Conservation (phyloP, 129 eudicot genomes). For the Tagetes erecta region DNA sequence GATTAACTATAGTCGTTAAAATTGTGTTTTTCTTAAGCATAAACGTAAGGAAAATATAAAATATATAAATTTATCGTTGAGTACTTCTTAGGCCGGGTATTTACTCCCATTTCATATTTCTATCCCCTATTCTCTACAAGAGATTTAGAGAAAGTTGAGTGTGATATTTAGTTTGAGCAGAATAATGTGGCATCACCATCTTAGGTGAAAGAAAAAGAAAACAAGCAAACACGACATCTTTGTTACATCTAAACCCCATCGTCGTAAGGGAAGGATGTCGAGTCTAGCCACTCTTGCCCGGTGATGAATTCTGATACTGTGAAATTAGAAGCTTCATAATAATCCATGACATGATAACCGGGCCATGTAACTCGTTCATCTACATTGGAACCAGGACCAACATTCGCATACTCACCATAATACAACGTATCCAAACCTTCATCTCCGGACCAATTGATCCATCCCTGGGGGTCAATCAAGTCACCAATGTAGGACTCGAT, state of each 20-base stretch:
- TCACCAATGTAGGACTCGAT: constrained; percentile 72
- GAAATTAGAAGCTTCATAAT: constrained; percentile 69
- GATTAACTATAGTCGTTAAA: no score
- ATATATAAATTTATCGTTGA: no score
- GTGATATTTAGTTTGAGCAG: no score
- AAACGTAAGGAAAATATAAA: no score
- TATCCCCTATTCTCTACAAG: no score
- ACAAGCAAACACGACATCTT: neutral
- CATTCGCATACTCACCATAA: constrained; percentile 71
- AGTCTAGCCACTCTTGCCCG: constrained; percentile 80
- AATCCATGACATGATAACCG: constrained; percentile 76
- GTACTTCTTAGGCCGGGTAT: no score
- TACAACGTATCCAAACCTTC: constrained; percentile 63
- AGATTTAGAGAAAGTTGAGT: no score
- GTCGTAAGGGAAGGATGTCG: constrained; percentile 88
- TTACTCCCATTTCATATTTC: no score
- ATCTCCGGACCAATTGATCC: constrained; percentile 68
- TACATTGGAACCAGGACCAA: constrained; percentile 61
- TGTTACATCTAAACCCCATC: constrained; percentile 45
- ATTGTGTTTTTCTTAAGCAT: no score
- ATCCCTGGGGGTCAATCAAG: constrained; percentile 62
- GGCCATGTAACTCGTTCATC: constrained; percentile 64
- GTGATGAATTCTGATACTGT: constrained; percentile 67
- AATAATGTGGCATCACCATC: no score
- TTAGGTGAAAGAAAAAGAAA: neutral